Percentiles rank a stretch among this genome's conserved stretches.
Evolutionary conservation across 352 stramenopile species (phyloP).

Genomic region (Phytophthora cryptogea): DNA sequence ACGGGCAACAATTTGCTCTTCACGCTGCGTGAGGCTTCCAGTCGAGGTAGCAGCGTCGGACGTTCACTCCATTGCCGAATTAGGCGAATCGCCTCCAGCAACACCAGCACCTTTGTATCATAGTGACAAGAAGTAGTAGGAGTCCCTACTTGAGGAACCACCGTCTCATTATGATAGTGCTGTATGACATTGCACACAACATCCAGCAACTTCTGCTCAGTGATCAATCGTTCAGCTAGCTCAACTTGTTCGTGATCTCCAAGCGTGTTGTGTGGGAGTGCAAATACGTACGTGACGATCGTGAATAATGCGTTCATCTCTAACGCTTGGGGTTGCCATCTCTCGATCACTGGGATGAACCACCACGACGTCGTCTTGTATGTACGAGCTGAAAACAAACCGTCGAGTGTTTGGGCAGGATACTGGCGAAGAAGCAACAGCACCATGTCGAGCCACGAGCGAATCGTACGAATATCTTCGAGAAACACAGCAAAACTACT

Average conservation of each 20-base stretch:
- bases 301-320: constrained; percentile 17
- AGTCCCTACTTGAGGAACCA: not conserved
- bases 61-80: constrained; percentile 33
- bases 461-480: constrained; percentile 10
- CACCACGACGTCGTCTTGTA: constrained; percentile 16
- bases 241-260: constrained; percentile 14
- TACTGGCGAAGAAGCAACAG: constrained; percentile 24
- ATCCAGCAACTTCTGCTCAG: constrained; percentile 21
- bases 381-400: constrained; percentile 6
- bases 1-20: constrained; percentile 10
- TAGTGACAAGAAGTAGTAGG: not conserved
- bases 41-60: not conserved
- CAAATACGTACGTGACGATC: constrained; percentile 24
- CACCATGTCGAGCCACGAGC: constrained; percentile 25
- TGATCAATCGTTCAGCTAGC: constrained; percentile 16
- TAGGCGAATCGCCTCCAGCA: constrained; percentile 32
- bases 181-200: constrained; percentile 11
- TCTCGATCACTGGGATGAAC: constrained; percentile 21
- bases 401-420: constrained; percentile 5
- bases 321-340: constrained; percentile 11
- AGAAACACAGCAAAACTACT: constrained; percentile 23
- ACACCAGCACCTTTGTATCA: constrained; percentile 1
- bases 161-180: constrained; percentile 9
- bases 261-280: constrained; percentile 14
- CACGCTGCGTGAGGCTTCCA: constrained; percentile 17